A percentile compares a stretch with the other conserved stretches of the same genome.
Evolutionary conservation across 2,329 filamentous ascomycete genomes (phyloP).

Genomic region (Diaporthe vexans): DNA sequence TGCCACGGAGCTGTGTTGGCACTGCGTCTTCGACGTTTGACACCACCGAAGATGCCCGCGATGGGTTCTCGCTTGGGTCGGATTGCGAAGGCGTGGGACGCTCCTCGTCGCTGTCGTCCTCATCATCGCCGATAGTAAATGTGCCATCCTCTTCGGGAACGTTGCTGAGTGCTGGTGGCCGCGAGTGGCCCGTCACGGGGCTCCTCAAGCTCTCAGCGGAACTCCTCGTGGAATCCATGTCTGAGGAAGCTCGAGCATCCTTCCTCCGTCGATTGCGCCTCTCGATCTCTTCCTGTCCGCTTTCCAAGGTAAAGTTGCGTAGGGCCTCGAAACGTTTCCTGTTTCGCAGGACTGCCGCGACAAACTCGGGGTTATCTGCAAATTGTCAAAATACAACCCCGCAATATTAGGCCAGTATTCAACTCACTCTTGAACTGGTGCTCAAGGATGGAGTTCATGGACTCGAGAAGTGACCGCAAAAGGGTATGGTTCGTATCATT

Average conservation of each 20-base stretch:
- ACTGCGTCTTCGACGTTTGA: constrained; percentile 81
- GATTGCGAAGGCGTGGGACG: constrained; percentile 72
- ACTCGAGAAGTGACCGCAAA: constrained; percentile 85
- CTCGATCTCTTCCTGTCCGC: constrained; percentile 91
- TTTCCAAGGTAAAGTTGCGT: constrained; percentile 90
- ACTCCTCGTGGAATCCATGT: constrained; percentile 65
- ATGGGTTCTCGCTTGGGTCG: constrained; percentile 74
- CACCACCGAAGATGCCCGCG: constrained; percentile 77
- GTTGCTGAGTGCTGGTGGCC: constrained; percentile 71
- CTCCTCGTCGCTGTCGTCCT: constrained; percentile 68
- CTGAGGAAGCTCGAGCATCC: constrained; percentile 66
- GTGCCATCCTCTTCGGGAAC: constrained; percentile 84
- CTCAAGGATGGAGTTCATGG: constrained; percentile 90
- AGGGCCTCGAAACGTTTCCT: constrained; percentile 87
- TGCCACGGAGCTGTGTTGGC: constrained; percentile 85
- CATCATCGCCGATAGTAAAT: constrained; percentile 91
- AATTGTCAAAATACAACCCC: constrained; percentile 40
- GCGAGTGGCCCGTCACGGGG: constrained; percentile 67
- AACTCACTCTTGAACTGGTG: constrained; percentile 83
- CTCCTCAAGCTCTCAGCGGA: constrained; percentile 79
- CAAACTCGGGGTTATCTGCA: constrained; percentile 82
- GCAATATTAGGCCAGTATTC: neutral
- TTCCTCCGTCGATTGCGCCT: constrained; percentile 80
- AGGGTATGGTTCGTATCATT: constrained; percentile 92
- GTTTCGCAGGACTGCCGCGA: constrained; percentile 84